Conservation (phyloP, 345 rosid species). For the Hirschfeldia incana region DNA sequence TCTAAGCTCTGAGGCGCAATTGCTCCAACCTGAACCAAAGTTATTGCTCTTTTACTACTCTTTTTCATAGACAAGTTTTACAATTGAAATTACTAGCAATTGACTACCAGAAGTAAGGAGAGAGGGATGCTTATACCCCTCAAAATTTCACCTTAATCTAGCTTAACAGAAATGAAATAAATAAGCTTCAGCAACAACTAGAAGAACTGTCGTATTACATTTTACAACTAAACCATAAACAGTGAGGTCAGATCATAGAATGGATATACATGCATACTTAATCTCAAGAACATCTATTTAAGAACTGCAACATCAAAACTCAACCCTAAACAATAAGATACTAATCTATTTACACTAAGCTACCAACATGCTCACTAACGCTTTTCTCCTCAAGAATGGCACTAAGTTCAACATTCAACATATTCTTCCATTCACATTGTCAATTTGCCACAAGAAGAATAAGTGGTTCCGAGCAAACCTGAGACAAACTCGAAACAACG, state of each 20-base stretch:
- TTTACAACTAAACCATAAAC: background rate
- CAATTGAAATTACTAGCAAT: conserved; percentile 4
- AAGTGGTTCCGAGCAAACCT: conserved; percentile 53
- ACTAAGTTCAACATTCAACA: conserved; percentile 4
- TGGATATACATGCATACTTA: background rate
- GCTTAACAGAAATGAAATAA: background rate
- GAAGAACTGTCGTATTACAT: background rate
- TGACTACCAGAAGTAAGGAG: background rate
- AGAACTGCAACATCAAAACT: background rate
- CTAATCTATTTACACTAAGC: background rate
- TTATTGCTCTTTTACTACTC: conserved; percentile 18
- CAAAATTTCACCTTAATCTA: background rate
- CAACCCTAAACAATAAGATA: background rate
- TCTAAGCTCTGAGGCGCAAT: conserved; percentile 84
- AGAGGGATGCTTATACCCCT: background rate
- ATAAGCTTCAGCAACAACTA: background rate
- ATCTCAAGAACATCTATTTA: background rate
- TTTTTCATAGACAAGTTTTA: conserved; percentile 4
- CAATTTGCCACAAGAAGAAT: background rate
- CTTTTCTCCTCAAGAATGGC: background rate
- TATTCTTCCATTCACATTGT: conserved; percentile 10
- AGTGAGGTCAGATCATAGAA: conserved; percentile 2
- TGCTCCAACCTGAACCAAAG: conserved; percentile 75
- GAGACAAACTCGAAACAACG: conserved; percentile 74
- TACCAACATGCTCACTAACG: conserved; percentile 1